These are phyloP conservation scores for Macadamia integrifolia DNA, from an alignment of 164 flowering plant species.

Conservation along the genomic window DNA sequence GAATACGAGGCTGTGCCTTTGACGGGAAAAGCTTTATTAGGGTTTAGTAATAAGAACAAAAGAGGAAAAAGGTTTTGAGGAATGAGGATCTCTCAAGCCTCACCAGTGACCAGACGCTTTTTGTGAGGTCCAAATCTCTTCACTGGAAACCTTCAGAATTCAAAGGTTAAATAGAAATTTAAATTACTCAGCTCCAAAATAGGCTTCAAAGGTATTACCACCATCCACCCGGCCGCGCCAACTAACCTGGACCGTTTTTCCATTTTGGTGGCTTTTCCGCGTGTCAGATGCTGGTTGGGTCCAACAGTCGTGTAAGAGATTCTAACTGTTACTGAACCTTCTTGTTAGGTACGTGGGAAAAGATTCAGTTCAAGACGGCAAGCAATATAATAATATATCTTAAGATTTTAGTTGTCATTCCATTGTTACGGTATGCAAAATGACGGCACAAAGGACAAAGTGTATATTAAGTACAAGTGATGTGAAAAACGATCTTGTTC, in stretches of 20 bases:
- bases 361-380: too few relatives aligned
- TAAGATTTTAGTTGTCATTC: too few relatives aligned
- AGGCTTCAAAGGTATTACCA: background rate
- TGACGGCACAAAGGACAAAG: too few relatives aligned
- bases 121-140: conserved; percentile 18
- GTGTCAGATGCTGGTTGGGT: background rate
- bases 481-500: too few relatives aligned
- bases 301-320: background rate
- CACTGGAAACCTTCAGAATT: background rate
- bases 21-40: background rate
- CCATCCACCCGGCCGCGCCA: background rate
- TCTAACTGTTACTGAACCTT: background rate
- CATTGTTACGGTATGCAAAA: too few relatives aligned
- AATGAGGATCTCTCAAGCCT: conserved; percentile 1
- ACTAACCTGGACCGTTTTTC: background rate
- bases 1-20: background rate
- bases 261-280: background rate
- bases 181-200: too few relatives aligned
- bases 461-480: too few relatives aligned
- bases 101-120: conserved; percentile 20
- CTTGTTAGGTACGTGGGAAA: too few relatives aligned
- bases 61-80: background rate
- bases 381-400: too few relatives aligned
- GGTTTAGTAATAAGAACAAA: too few relatives aligned
- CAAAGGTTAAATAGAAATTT: too few relatives aligned